Conservation (phyloP, 1,284 basidiomycete genomes). For the Meira nashicola region DNA sequence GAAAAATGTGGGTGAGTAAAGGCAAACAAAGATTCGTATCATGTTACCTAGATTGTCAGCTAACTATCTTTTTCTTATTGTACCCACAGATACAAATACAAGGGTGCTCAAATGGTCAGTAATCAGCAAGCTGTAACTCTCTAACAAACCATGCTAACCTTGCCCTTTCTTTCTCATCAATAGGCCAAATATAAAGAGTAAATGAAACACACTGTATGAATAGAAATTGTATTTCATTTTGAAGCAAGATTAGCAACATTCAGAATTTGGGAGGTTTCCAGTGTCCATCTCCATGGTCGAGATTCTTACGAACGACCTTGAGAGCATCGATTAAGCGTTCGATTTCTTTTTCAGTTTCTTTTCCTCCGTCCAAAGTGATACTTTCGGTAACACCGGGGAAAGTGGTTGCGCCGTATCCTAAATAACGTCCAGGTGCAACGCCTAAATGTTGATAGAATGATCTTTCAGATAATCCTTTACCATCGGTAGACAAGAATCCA, state of each 20-base stretch:
- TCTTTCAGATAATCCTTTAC: conserved; percentile 62
- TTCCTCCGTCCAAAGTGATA: conserved; percentile 47
- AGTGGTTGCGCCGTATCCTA: conserved; percentile 79
- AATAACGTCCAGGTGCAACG: conserved; percentile 83
- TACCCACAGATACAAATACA: conserved; percentile 31
- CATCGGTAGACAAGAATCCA: conserved; percentile 72
- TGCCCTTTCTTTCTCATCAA: no score
- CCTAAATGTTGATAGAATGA: conserved; percentile 76
- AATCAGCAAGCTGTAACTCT: not conserved
- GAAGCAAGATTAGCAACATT: no score
- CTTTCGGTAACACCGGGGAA: conserved; percentile 74
- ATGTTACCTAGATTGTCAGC: not conserved
- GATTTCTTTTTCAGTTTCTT: conserved; percentile 31
- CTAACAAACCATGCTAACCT: no score
- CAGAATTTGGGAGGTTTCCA: no score
- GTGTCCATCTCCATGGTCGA: not conserved
- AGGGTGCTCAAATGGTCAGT: conserved; percentile 48
- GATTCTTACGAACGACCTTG: conserved; percentile 1
- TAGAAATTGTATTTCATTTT: no score
- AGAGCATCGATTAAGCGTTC: conserved; percentile 20
- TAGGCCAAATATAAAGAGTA: no score
- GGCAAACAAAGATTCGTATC: not conserved
- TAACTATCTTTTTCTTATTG: not conserved
- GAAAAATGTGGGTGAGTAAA: conserved; percentile 73
- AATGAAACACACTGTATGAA: no score